Conservation (phyloP, 2,329 filamentous ascomycete genomes). For the Neofusicoccum laricinum region DNA sequence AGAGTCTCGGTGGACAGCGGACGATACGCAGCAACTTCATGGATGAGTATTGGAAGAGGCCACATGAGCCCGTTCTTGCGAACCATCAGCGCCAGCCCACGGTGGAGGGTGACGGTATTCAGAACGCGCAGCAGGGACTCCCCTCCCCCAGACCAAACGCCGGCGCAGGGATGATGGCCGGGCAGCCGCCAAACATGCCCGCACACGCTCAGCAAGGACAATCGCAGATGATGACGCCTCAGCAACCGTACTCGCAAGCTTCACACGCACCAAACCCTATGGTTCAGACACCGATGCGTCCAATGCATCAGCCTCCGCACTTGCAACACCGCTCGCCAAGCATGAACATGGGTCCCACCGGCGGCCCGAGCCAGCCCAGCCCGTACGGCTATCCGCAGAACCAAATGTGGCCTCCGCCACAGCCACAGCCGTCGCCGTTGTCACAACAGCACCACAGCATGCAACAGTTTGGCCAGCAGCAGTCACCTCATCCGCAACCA, state of each 20-base stretch:
- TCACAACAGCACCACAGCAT: slow-evolving; percentile 44
- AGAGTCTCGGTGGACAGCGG: slow-evolving; percentile 75
- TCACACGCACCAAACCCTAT: slow-evolving; percentile 58
- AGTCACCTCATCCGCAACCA: slow-evolving; percentile 45
- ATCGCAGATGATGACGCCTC: slow-evolving; percentile 60
- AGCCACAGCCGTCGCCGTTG: slow-evolving; percentile 48
- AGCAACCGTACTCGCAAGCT: slow-evolving; percentile 60
- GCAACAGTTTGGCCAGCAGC: slow-evolving; percentile 43
- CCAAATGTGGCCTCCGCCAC: slow-evolving; percentile 49
- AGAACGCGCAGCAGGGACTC: slow-evolving; percentile 43
- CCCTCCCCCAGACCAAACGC: slow-evolving; percentile 57
- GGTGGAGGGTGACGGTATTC: slow-evolving; percentile 36
- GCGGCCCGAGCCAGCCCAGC: slow-evolving; percentile 41
- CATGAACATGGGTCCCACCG: slow-evolving; percentile 40
- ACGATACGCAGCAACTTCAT: slow-evolving; percentile 76
- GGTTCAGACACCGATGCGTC: slow-evolving; percentile 69
- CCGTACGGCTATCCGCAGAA: slow-evolving; percentile 45
- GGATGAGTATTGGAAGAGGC: slow-evolving; percentile 76
- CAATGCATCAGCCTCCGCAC: slow-evolving; percentile 63
- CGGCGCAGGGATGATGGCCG: slow-evolving; percentile 53
- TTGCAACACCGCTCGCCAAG: slow-evolving; percentile 66
- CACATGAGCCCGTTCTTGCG: slow-evolving; percentile 72
- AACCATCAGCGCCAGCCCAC: slow-evolving; percentile 40
- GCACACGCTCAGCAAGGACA: slow-evolving; percentile 58
- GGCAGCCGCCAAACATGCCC: slow-evolving; percentile 58